Evolutionary conservation across 2,329 filamentous ascomycete species (phyloP), one percentile per base, ranked within the genome.

Genomic region (Phaeosphaeria sp.): DNA sequence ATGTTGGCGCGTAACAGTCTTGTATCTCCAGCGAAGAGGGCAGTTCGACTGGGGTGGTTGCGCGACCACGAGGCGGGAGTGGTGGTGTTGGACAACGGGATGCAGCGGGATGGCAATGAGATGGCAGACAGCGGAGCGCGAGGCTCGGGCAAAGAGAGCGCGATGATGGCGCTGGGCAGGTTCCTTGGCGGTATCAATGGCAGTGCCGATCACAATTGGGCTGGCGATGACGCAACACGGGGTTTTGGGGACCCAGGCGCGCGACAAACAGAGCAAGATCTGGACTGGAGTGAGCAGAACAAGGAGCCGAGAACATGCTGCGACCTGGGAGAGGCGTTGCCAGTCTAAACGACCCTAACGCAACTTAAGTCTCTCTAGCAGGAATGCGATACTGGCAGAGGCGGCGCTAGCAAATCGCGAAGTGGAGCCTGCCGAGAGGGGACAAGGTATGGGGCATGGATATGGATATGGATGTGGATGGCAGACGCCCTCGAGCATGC

Each of bases 291-390:
- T 56, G 60, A 57, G 63, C 60, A 65, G 63, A 58, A 63, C 60
- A 63, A 62, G 67, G 63, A 67, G 59, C 62, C 63, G 65, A 63
- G 62, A 62, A 57, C 64, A 64, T 59, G 60, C 59, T 63, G 67
- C 64, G 22, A 63, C 64, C 55, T 62, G 58, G 59, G 63, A 62
- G 9, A 57, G 56, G 61, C 58, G 59, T 58, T 66, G 63, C 56
- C 61, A 56, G 23, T 62, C 67, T 69, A 70, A 66, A 68, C 59
- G 61, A 59, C 55, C 61, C 67, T 69, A 69, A 68, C 66, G 63
- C 66, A 69, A 63, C 61, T 69, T 67, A 63, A 65, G 54, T 49
- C 52, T 56, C 59, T 61, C 60, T 62, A 61, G 63, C 59, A 67
- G 64, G 64, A 67, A 67, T 70, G 67, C 61, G 46, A 47, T 27